These are phyloP conservation scores for Raphidocelis subcapitata DNA, from an alignment of 139 green algal genomes.

Conservation along the genomic window DNA sequence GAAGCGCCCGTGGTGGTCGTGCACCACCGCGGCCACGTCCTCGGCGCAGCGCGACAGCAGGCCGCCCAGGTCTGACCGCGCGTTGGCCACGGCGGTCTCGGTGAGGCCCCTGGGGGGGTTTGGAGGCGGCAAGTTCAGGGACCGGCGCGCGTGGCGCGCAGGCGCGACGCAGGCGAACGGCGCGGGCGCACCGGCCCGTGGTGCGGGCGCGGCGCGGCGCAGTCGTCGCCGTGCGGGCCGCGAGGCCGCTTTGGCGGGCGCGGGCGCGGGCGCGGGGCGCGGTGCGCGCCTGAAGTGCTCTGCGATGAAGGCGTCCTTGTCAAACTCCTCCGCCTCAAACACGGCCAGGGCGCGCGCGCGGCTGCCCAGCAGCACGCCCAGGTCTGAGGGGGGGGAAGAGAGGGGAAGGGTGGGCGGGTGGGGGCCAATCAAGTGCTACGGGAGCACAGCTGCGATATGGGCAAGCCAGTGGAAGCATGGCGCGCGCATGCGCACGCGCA, in stretches of 20 bases:
- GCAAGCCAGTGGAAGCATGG: no score
- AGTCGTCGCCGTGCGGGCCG: no score
- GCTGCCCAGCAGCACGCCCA: slow-evolving; percentile 24
- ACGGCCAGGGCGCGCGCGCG: slow-evolving; percentile 18
- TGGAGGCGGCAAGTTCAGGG: no score
- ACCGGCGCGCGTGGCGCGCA: no score
- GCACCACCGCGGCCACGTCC: slow-evolving; percentile 20
- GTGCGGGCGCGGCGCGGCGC: no score
- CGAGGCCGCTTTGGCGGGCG: no score
- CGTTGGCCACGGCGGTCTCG: slow-evolving; percentile 27
- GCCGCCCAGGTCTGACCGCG: slow-evolving; percentile 17
- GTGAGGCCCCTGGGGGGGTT: background rate
- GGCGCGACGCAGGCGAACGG: no score
- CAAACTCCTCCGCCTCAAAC: slow-evolving; percentile 18
- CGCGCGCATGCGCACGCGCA: no score
- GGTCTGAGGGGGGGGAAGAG: slow-evolving; percentile 2
- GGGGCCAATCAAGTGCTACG: no score
- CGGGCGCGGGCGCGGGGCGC: no score
- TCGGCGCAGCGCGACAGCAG: slow-evolving; percentile 17
- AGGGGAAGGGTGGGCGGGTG: background rate
- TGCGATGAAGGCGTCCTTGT: slow-evolving; percentile 5
- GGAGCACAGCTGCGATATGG: no score
- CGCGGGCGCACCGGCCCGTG: no score
- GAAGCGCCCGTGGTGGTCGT: slow-evolving; percentile 23
- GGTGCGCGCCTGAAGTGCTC: slow-evolving; percentile 2